These are phyloP conservation scores for Skeletonema marinoi DNA, from an alignment of 108 stramenopile genomes.

Conservation along the genomic window DNA sequence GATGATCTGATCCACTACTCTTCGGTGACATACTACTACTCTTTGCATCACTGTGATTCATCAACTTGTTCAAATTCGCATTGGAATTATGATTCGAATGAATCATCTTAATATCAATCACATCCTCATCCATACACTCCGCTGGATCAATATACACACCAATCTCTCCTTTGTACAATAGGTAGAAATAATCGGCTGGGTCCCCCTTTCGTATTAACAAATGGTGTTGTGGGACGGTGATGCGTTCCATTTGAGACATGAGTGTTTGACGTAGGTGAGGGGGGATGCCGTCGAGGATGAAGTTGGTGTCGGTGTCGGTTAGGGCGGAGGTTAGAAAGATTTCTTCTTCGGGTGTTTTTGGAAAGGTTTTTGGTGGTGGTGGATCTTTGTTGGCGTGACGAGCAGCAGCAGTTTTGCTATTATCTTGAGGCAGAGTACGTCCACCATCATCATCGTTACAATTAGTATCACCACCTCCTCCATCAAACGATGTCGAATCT, in stretches of 20 bases:
- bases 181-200: slow-evolving; percentile 32
- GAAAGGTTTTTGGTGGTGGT: neutral
- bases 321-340: slow-evolving; percentile 33
- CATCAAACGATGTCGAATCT: slow-evolving; percentile 4
- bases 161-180: slow-evolving; percentile 31
- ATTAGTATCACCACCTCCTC: neutral
- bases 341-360: slow-evolving; percentile 34
- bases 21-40: too few relatives aligned
- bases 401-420: neutral
- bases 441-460: too few relatives aligned
- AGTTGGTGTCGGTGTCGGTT: slow-evolving; percentile 34
- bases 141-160: slow-evolving; percentile 41
- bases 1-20: too few relatives aligned
- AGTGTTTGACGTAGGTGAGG: slow-evolving; percentile 28
- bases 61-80: neutral
- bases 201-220: slow-evolving; percentile 31
- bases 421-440: neutral
- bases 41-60: neutral
- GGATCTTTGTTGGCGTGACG: too few relatives aligned
- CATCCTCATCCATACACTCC: slow-evolving; percentile 35
- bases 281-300: slow-evolving; percentile 36
- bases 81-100: neutral
- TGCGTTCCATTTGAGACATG: slow-evolving; percentile 27
- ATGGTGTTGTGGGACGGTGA: slow-evolving; percentile 26
- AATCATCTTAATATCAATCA: slow-evolving; percentile 18